Evolutionary conservation across 1,284 basidiomycete species (phyloP).

Genomic region (Ustilago crameri): DNA sequence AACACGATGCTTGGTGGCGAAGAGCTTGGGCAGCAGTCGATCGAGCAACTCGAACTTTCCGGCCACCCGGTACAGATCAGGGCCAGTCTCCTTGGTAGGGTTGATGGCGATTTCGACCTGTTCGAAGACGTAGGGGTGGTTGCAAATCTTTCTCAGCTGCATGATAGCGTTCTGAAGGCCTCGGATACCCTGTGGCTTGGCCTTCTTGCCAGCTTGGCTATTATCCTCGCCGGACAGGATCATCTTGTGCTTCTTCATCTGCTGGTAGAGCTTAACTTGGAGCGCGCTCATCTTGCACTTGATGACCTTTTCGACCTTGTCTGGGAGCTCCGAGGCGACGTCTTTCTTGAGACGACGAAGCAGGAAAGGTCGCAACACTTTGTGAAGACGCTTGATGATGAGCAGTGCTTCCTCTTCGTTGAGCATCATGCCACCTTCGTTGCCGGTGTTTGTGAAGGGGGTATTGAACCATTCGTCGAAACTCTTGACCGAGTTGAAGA

Average conservation of each 20-base stretch:
- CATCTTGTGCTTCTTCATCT: conserved; percentile 98
- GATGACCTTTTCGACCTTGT: conserved; percentile 99
- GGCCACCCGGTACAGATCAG: conserved; percentile 81
- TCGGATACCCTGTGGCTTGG: conserved; percentile 66
- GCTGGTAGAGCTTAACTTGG: conserved; percentile 94
- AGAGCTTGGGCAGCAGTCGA: conserved; percentile 93
- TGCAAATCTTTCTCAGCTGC: conserved; percentile 99
- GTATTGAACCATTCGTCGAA: conserved; percentile 99
- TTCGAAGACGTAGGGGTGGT: conserved; percentile 83
- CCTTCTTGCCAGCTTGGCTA: conserved; percentile 55
- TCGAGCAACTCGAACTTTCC: conserved; percentile 97
- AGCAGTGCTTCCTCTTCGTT: conserved; percentile 99
- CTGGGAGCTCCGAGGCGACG: conserved; percentile 95
- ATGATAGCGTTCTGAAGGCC: conserved; percentile 94
- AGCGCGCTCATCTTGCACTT: conserved; percentile 96
- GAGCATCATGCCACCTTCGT: conserved; percentile 84
- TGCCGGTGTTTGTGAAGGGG: conserved; percentile 95
- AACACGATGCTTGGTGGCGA: conserved; percentile 89
- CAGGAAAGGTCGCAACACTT: conserved; percentile 96
- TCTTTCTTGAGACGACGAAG: conserved; percentile 97
- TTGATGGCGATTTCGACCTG: conserved; percentile 93
- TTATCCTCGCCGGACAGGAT: conserved; percentile 70
- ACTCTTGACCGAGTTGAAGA: conserved; percentile 99
- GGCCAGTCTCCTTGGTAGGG: conserved; percentile 81
- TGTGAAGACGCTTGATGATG: conserved; percentile 97